Evolutionary conservation across 2,329 filamentous ascomycete genomes (phyloP), one percentile per base, ranked within the genome.

Genomic region (Cercospora sesami): DNA sequence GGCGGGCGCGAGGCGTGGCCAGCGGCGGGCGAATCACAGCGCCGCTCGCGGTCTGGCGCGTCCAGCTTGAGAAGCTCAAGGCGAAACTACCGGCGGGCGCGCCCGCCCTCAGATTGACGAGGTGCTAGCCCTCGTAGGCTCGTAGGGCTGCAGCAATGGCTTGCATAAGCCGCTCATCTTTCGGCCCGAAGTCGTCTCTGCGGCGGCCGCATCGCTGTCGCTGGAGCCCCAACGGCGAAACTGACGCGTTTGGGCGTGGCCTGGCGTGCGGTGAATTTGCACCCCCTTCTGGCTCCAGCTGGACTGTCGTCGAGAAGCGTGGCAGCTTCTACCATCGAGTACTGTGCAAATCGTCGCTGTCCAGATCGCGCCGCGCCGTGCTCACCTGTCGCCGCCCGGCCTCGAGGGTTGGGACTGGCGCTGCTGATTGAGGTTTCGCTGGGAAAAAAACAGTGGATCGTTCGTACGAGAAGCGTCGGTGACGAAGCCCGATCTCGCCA

Each of bases 121-220:
- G 63, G 30, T 57, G 59, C 58, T 21, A 51, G 45, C 8, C 45
- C 64, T 63, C 33, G 65, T 68, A 71, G 65, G 69, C 65, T 62
- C 31, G 65, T 68, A 71, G 65, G 69, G 69, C 69, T 71, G 67
- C 65, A 68, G 61, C 45, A 48, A 33, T 61, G 48, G 62, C 53
- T 31, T 66, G 68, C 66, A 68, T 60, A 66, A 70, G 66, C 60
- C 60, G 31, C 53, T 42, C 51, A 23, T 57, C 30, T 30, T 57
- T 69, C 67, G 69, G 67, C 62, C 67, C 66, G 58, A 63, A 60
- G 33, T 23, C 33, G 30, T 30, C 51, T 51, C 18, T 55, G 36
- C 55, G 28, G 60, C 39, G 28, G 36, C 26, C 45, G 9, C 31
- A 5, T 39, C 36, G 36, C 36, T 39, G 36, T 39, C 45, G 33